phyloP scores from a whole-genome alignment of 2,329 filamentous ascomycete genomes.

The Fusarium equiseti region DNA sequence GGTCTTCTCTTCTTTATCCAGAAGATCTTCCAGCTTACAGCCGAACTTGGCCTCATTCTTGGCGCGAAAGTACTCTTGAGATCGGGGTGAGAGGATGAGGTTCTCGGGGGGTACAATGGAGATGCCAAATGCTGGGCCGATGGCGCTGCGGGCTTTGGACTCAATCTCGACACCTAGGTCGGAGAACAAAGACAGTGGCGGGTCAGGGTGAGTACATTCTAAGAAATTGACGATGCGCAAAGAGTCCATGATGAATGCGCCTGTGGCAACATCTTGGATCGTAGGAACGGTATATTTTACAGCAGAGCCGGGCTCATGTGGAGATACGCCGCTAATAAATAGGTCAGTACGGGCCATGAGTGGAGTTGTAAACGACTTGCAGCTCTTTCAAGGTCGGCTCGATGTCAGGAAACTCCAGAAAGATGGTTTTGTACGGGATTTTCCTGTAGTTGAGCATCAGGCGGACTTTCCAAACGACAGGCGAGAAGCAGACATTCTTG shows the following conservation, averaged over 20 bases:
- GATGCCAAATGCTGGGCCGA: background rate
- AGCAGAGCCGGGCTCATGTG: too few species aligned
- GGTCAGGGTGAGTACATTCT: background rate
- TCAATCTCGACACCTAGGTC: conserved; percentile 9
- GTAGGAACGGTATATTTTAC: too few species aligned
- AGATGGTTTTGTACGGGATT: conserved; percentile 8
- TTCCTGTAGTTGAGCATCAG: conserved; percentile 28
- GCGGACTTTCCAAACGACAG: conserved; percentile 13
- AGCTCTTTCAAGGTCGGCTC: too few species aligned
- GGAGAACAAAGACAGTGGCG: background rate
- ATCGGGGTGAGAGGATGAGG: conserved; percentile 10
- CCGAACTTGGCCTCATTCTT: conserved; percentile 3
- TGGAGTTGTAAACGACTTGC: too few species aligned
- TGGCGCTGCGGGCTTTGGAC: background rate
- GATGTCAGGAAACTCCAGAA: conserved; percentile 23
- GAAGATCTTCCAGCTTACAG: conserved; percentile 5
- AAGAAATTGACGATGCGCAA: conserved; percentile 8
- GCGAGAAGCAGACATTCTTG: conserved; percentile 19
- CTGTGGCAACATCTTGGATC: conserved; percentile 3
- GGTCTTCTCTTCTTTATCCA: background rate
- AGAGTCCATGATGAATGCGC: conserved; percentile 12
- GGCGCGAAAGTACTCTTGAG: conserved; percentile 20
- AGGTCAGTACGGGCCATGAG: too few species aligned
- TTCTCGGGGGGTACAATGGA: conserved; percentile 10
- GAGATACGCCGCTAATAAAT: too few species aligned